phyloP scores from a whole-genome alignment of 768 basidiomycete species.

The Leucocoprinus sp. region DNA sequence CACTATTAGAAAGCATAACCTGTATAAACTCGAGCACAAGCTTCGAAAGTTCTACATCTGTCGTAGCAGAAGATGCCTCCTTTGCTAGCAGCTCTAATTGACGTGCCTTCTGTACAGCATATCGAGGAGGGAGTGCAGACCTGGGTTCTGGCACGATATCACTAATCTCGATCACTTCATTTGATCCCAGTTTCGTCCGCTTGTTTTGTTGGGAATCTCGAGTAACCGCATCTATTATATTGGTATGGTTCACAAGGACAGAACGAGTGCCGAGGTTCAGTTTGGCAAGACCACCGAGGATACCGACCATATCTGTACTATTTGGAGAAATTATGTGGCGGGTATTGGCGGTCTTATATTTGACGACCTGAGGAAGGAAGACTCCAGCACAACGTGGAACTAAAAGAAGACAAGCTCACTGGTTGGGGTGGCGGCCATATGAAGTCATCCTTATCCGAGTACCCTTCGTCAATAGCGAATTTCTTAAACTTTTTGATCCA shows the following conservation, averaged over 20 bases:
- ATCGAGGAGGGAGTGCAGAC: slow-evolving; percentile 21
- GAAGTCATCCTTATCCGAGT: slow-evolving; percentile 48
- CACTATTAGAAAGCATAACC: slow-evolving; percentile 56
- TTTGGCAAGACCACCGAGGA: slow-evolving; percentile 52
- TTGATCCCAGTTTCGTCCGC: slow-evolving; percentile 7
- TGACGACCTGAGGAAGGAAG: slow-evolving; percentile 12
- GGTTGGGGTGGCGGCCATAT: slow-evolving; percentile 63
- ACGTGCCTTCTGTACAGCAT: slow-evolving; percentile 40
- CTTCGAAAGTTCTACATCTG: slow-evolving; percentile 46
- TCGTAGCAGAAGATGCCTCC: slow-evolving; percentile 35
- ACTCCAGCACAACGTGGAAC: slow-evolving; percentile 7
- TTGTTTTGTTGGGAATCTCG: slow-evolving; percentile 25
- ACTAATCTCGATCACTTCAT: slow-evolving; percentile 39
- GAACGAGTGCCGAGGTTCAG: slow-evolving; percentile 46
- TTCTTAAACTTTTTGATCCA: slow-evolving; percentile 62
- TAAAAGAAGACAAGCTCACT: slow-evolving; percentile 12
- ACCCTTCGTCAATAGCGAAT: slow-evolving; percentile 55
- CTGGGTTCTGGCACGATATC: slow-evolving; percentile 26
- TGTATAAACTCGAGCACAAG: slow-evolving; percentile 54
- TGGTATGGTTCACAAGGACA: slow-evolving; percentile 44
- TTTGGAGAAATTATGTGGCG: slow-evolving; percentile 28
- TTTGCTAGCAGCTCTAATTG: slow-evolving; percentile 41
- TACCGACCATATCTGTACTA: slow-evolving; percentile 41
- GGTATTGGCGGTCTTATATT: slow-evolving; percentile 26
- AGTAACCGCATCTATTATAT: slow-evolving; percentile 29